These are phyloP conservation scores for Darksidea phi DNA, from an alignment of 495 filamentous ascomycete genomes.

Conservation along the genomic window DNA sequence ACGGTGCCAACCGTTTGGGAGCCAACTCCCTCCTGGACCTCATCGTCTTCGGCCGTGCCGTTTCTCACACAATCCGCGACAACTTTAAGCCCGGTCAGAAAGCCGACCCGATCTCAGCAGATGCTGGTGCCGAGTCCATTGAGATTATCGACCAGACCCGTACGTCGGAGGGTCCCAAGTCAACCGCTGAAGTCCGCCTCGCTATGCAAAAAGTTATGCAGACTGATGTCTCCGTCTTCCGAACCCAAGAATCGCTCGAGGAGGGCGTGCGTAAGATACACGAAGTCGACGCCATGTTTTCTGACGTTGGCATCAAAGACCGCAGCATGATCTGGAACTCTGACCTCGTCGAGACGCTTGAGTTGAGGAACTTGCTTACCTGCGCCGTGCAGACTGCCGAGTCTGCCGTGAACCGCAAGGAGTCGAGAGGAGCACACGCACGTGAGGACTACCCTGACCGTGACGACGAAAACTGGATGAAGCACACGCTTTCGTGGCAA, in stretches of 20 bases:
- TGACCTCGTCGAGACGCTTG: slow-evolving; percentile 91
- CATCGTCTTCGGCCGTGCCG: slow-evolving; percentile 94
- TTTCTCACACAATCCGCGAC: slow-evolving; percentile 92
- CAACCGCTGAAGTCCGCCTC: slow-evolving; percentile 78
- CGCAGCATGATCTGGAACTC: slow-evolving; percentile 99
- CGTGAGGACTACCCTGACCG: slow-evolving; percentile 92
- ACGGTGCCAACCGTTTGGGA: slow-evolving; percentile 93
- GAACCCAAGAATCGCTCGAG: slow-evolving; percentile 84
- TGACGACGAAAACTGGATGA: slow-evolving; percentile 97
- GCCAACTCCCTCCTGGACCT: slow-evolving; percentile 97
- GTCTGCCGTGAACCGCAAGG: slow-evolving; percentile 83
- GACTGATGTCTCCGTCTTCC: slow-evolving; percentile 94
- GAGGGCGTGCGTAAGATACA: slow-evolving; percentile 80
- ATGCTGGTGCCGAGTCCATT: slow-evolving; percentile 85
- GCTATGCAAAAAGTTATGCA: slow-evolving; percentile 99
- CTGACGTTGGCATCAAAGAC: slow-evolving; percentile 87
- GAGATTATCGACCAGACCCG: slow-evolving; percentile 81
- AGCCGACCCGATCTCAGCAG: slow-evolving; percentile 71
- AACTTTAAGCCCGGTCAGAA: slow-evolving; percentile 76
- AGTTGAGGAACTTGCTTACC: slow-evolving; percentile 88
- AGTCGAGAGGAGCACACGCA: slow-evolving; percentile 91
- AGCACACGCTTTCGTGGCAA: slow-evolving; percentile 94
- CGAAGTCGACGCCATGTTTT: slow-evolving; percentile 76
- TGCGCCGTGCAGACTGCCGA: slow-evolving; percentile 92
- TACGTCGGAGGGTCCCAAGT: slow-evolving; percentile 78